Base-by-base conservation (phyloP, 805 yeast species). In the Pichia sporocuriosa region DNA sequence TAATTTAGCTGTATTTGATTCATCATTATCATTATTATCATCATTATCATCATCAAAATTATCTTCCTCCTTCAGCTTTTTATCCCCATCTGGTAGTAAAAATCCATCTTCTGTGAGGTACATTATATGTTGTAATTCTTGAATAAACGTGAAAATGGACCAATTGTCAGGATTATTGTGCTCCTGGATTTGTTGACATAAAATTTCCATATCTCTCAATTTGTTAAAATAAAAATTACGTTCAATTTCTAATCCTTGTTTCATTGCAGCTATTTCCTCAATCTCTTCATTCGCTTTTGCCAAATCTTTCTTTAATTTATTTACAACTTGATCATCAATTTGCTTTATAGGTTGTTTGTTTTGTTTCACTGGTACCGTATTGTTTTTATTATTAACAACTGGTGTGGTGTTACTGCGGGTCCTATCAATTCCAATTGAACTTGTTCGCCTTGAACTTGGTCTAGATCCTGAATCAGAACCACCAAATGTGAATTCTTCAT, bases 221-320 rank as follows among this genome's bases (percentile, higher is more conserved):
- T 90, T 93, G 55, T 83, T 80, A 64, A 85, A 90, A 61, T 93
- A 93, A 55, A 90, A 87, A 59, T 85, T 84, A 48, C 97, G 76
- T 59, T 93, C 97, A 1, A 84, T 75, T 54, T 81, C 85, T 37
- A 86, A 65, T 12, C 80, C 75, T 37, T 79, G 84, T 17, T 81
- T 73, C 12, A 81, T 76, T 19, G 73, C 67, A 44, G 70, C 71
- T 49, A 73, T 72, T 48, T 81, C 85, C 13, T 67, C 68, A 16
- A 77, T 51, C 49, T 84, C 87, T 4, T 68, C 65, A n/a, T 61
- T 67, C 0, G 75, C 62, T n/a, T 68, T 70, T 20, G 65, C 60
- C 27, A 81, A 53, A 45, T 79, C 81, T 25, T 67, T 62, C 50
- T 69, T 62, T 54, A 52, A 29, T 21, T 30, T 41, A 23, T 23